Evolutionary conservation across 371 early-diverging fungal genomes (phyloP).

Genomic region (Phascolomyces articulosus): DNA sequence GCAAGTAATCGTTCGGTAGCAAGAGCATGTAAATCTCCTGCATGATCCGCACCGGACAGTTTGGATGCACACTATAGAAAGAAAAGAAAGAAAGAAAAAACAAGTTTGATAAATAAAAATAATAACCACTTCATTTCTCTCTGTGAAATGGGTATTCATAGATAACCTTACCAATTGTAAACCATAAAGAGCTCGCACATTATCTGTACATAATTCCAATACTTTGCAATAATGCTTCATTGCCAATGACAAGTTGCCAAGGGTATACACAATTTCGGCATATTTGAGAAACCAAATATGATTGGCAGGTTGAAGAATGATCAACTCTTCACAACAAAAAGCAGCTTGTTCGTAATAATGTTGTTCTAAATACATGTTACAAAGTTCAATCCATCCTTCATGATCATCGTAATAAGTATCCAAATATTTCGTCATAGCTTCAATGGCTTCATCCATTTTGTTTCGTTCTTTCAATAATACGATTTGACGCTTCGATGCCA

Average conservation of each 20-base stretch:
- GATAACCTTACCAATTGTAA: constrained; percentile 63
- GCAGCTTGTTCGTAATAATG: constrained; percentile 84
- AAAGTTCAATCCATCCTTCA: constrained; percentile 89
- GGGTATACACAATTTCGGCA: constrained; percentile 82
- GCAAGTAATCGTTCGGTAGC: constrained; percentile 71
- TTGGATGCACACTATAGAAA: constrained; percentile 47
- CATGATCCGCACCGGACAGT: constrained; percentile 43
- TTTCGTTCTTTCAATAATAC: constrained; percentile 73
- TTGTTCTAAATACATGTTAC: constrained; percentile 68
- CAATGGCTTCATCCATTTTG: constrained; percentile 73
- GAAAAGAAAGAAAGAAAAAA: too few species aligned
- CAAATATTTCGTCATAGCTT: constrained; percentile 70
- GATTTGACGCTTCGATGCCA: constrained; percentile 73
- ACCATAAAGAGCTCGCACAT: constrained; percentile 79
- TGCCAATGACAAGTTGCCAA: constrained; percentile 61
- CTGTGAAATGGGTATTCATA: too few species aligned
- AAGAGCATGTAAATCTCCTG: constrained; percentile 55
- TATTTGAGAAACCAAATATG: constrained; percentile 87
- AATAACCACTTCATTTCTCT: too few species aligned
- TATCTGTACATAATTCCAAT: constrained; percentile 74
- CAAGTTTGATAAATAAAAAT: not conserved
- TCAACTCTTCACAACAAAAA: constrained; percentile 87
- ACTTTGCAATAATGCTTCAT: constrained; percentile 79
- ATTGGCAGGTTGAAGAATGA: constrained; percentile 81
- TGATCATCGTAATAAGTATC: constrained; percentile 83